Percentiles rank a stretch among this genome's conserved stretches.
Evolutionary conservation across 108 stramenopile species (phyloP).

Genomic region (Aurantiochytrium sp.): DNA sequence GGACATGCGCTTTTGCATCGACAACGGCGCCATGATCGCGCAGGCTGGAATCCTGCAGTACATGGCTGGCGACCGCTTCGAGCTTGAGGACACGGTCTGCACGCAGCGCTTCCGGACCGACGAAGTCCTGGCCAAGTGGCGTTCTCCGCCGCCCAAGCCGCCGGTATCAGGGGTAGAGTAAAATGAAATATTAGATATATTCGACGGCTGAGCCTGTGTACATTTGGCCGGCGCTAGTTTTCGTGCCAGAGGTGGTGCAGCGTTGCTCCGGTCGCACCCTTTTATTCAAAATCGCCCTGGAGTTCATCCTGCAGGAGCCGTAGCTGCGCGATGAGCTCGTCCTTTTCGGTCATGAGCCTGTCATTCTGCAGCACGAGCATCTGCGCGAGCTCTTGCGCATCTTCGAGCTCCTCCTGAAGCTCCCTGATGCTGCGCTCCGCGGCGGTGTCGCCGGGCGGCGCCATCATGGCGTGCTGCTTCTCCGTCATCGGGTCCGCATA

Average conservation of each 20-base stretch:
- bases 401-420: neutral
- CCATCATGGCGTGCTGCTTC: too few species aligned
- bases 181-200: too few species aligned
- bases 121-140: constrained; percentile 17
- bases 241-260: too few species aligned
- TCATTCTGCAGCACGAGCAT: neutral
- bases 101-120: constrained; percentile 79
- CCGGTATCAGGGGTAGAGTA: neutral
- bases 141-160: neutral
- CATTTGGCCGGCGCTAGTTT: too few species aligned
- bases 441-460: too few species aligned
- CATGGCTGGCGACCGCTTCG: constrained; percentile 74
- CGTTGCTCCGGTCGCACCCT: neutral
- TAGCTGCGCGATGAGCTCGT: neutral
- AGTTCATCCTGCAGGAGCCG: neutral
- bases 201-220: too few species aligned
- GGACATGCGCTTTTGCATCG: constrained; percentile 98
- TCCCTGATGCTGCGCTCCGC: neutral
- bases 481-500: too few species aligned
- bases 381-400: neutral
- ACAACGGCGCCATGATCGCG: constrained; percentile 99
- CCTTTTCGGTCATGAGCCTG: neutral
- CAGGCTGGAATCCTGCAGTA: constrained; percentile 95
- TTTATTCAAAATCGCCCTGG: neutral
- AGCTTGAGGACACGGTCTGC: constrained; percentile 77